Evolutionary conservation across 805 yeast species (phyloP).

Genomic region (Yamadazyma takamatsuzukensis): DNA sequence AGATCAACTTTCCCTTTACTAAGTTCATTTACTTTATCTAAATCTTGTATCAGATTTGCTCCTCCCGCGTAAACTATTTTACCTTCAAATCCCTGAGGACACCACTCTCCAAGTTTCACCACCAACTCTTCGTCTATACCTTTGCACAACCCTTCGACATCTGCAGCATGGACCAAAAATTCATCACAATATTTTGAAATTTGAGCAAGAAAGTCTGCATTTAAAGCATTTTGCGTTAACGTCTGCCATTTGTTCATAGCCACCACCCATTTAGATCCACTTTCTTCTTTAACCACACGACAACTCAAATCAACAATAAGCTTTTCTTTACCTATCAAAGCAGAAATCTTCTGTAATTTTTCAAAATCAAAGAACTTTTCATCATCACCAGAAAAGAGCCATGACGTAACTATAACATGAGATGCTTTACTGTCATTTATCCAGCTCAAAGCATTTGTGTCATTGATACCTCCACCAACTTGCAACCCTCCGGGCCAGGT

Average conservation of each 20-base stretch:
- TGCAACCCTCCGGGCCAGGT: slow-evolving; percentile 77
- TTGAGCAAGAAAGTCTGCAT: slow-evolving; percentile 46
- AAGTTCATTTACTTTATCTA: slow-evolving; percentile 58
- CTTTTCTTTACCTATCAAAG: slow-evolving; percentile 56
- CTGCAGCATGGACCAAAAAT: slow-evolving; percentile 95
- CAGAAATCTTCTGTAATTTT: slow-evolving; percentile 49
- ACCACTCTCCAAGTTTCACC: slow-evolving; percentile 71
- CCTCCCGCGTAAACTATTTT: slow-evolving; percentile 97
- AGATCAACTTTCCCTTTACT: slow-evolving; percentile 84
- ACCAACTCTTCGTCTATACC: slow-evolving; percentile 89
- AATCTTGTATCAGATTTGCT: slow-evolving; percentile 70
- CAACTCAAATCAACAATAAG: slow-evolving; percentile 92
- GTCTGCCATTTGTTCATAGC: slow-evolving; percentile 98
- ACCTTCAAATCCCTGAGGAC: slow-evolving; percentile 46
- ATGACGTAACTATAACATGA: slow-evolving; percentile 89
- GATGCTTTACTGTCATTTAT: slow-evolving; percentile 65
- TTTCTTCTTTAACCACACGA: slow-evolving; percentile 35
- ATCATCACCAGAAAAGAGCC: slow-evolving; percentile 67
- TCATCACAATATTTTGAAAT: slow-evolving; percentile 74
- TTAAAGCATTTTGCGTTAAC: slow-evolving; percentile 62
- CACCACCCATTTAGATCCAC: slow-evolving; percentile 68
- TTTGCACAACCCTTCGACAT: slow-evolving; percentile 92
- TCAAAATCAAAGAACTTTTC: slow-evolving; percentile 40
- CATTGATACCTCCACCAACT: slow-evolving; percentile 90
- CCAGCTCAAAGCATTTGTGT: slow-evolving; percentile 74